Conservation (phyloP, 2,329 filamentous ascomycete species). For the Chalara sp. region DNA sequence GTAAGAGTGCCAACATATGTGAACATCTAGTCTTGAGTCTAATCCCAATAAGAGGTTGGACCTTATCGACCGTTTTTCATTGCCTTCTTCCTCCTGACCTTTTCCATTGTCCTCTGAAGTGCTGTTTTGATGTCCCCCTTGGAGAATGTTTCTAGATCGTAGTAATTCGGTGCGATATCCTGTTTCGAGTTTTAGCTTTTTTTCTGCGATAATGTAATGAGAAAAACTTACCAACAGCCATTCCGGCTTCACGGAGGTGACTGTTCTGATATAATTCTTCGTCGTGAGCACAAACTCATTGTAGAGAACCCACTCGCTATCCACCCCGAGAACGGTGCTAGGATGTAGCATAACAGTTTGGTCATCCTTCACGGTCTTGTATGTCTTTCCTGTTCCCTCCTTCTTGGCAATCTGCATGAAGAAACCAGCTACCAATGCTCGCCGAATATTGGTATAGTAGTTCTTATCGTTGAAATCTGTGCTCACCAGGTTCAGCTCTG, state of each 20-base stretch:
- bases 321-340: constrained; percentile 79
- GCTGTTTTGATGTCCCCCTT: constrained; percentile 80
- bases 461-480: constrained; percentile 92
- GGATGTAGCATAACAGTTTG: constrained; percentile 91
- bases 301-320: constrained; percentile 95
- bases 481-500: constrained; percentile 77
- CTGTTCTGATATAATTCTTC: constrained; percentile 95
- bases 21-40: too few relatives aligned
- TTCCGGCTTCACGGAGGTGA: constrained; percentile 85
- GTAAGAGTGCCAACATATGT: too few relatives aligned
- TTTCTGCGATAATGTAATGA: background rate
- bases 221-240: constrained; percentile 74
- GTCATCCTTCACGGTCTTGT: constrained; percentile 94
- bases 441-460: constrained; percentile 96
- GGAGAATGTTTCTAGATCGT: constrained; percentile 74
- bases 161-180: constrained; percentile 93
- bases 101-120: constrained; percentile 50
- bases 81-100: constrained; percentile 46
- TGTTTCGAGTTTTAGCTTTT: constrained; percentile 38
- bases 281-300: constrained; percentile 97
- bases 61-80: constrained; percentile 20
- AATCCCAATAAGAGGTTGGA: too few relatives aligned
- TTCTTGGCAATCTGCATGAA: constrained; percentile 99
- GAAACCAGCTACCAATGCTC: constrained; percentile 87
- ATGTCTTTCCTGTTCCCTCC: constrained; percentile 80